These are phyloP conservation scores for Kluyveromyces dobzhanskii DNA, from an alignment of 805 yeast genomes.

Conservation along the genomic window DNA sequence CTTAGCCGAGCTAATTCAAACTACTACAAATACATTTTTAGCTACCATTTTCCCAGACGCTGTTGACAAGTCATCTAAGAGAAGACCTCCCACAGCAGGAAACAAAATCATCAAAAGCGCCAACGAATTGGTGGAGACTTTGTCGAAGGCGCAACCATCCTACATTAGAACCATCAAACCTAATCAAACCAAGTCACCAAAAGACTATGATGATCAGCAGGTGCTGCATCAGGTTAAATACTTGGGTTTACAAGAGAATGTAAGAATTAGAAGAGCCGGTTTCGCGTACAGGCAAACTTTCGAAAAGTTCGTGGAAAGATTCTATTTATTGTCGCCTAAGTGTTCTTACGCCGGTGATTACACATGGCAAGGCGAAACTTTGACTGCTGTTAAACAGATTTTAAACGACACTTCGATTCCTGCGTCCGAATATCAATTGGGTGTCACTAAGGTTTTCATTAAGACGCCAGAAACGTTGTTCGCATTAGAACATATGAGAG, in stretches of 20 bases:
- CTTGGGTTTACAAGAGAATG: slow-evolving; percentile 93
- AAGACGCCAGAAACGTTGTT: slow-evolving; percentile 95
- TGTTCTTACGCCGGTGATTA: slow-evolving; percentile 89
- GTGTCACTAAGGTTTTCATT: slow-evolving; percentile 85
- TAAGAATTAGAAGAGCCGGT: slow-evolving; percentile 95
- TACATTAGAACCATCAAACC: slow-evolving; percentile 97
- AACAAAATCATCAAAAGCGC: slow-evolving; percentile 92
- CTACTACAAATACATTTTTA: slow-evolving; percentile 62
- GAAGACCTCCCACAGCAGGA: slow-evolving; percentile 92
- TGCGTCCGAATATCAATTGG: slow-evolving; percentile 75
- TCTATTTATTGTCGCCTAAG: slow-evolving; percentile 74
- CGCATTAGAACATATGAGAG: slow-evolving; percentile 93
- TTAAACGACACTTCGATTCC: slow-evolving; percentile 63
- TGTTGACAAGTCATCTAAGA: slow-evolving; percentile 58
- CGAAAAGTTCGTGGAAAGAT: slow-evolving; percentile 92
- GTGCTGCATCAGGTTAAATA: slow-evolving; percentile 95
- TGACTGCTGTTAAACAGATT: slow-evolving; percentile 45
- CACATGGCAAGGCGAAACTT: slow-evolving; percentile 54
- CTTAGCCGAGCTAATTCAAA: slow-evolving; percentile 65
- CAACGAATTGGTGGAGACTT: slow-evolving; percentile 77
- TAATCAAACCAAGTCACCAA: slow-evolving; percentile 83
- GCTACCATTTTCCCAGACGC: slow-evolving; percentile 52
- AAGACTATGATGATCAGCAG: slow-evolving; percentile 80
- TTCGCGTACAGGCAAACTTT: slow-evolving; percentile 96
- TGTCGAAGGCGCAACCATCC: slow-evolving; percentile 88